phyloP scores from a whole-genome alignment of 306 rosid species.

The Quillaja saponaria region DNA sequence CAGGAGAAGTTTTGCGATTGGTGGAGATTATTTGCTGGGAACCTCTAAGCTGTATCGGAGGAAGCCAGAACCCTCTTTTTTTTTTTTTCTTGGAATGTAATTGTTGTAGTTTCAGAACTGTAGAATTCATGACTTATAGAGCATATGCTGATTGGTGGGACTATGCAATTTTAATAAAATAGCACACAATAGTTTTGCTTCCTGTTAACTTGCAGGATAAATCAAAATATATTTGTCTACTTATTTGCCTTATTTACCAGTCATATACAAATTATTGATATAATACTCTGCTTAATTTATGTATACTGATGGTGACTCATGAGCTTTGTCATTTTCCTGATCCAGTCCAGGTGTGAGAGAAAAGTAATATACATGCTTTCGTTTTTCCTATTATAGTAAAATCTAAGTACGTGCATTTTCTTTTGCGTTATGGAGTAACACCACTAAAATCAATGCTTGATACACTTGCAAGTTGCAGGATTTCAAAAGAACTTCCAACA shows the following conservation, averaged over 20 bases:
- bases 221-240: slow-evolving; percentile 38
- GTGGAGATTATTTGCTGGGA: slow-evolving; percentile 51
- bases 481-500: slow-evolving; percentile 4
- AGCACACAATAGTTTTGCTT: slow-evolving; percentile 53
- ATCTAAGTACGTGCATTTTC: slow-evolving; percentile 13
- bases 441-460: neutral
- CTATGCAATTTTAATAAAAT: slow-evolving; percentile 68
- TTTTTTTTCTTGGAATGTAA: slow-evolving; percentile 54
- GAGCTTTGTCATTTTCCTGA: slow-evolving; percentile 24
- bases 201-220: slow-evolving; percentile 34
- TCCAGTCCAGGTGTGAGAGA: slow-evolving; percentile 1
- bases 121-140: slow-evolving; percentile 70
- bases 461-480: neutral
- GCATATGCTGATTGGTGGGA: slow-evolving; percentile 75
- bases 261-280: slow-evolving; percentile 33
- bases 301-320: slow-evolving; percentile 21
- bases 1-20: slow-evolving; percentile 59
- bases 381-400: slow-evolving; percentile 2
- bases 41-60: slow-evolving; percentile 54
- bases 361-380: neutral
- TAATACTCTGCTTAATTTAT: slow-evolving; percentile 18
- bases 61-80: slow-evolving; percentile 54
- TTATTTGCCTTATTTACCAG: slow-evolving; percentile 24
- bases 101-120: slow-evolving; percentile 69
- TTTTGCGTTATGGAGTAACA: neutral